Conservation (phyloP, 1,284 basidiomycete genomes). For the Termitomyces sp. region DNA sequence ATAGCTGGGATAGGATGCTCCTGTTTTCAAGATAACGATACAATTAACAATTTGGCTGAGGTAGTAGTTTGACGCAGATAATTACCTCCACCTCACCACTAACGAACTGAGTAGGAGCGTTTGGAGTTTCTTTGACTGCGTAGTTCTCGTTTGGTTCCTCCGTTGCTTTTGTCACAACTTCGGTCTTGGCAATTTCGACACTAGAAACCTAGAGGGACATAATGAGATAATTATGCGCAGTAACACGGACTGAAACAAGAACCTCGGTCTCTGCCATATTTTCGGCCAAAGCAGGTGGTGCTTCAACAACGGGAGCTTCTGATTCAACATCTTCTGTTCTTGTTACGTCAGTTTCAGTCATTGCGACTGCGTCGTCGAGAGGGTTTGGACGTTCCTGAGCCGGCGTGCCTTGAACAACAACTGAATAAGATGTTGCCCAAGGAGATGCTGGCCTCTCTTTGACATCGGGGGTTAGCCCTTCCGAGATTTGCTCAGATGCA, state of each 20-base stretch:
- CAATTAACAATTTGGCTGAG: not conserved
- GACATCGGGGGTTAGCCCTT: conserved; percentile 1
- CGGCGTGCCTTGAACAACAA: conserved; percentile 27
- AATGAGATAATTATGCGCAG: not conserved
- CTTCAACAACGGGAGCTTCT: conserved; percentile 1
- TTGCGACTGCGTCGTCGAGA: conserved; percentile 5
- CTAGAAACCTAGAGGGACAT: not conserved
- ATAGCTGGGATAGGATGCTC: not conserved
- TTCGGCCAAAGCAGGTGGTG: not conserved
- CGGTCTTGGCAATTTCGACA: not conserved
- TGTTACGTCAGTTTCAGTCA: not conserved
- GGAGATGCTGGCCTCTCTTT: conserved; percentile 15
- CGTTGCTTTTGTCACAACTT: not conserved
- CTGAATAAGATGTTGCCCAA: conserved; percentile 27
- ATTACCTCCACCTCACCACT: not conserved
- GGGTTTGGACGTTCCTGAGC: conserved; percentile 12
- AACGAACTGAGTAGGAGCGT: not conserved
- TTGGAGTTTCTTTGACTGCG: not conserved
- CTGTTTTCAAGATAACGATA: not conserved
- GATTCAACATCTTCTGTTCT: not conserved
- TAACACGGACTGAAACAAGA: not conserved
- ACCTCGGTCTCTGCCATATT: not conserved
- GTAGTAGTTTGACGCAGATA: not conserved
- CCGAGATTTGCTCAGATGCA: not conserved
- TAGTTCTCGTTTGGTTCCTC: not conserved